Percentiles rank a stretch among this genome's conserved stretches.
Conservation (phyloP, 805 yeast species). For the Candida coleopterorum region DNA sequence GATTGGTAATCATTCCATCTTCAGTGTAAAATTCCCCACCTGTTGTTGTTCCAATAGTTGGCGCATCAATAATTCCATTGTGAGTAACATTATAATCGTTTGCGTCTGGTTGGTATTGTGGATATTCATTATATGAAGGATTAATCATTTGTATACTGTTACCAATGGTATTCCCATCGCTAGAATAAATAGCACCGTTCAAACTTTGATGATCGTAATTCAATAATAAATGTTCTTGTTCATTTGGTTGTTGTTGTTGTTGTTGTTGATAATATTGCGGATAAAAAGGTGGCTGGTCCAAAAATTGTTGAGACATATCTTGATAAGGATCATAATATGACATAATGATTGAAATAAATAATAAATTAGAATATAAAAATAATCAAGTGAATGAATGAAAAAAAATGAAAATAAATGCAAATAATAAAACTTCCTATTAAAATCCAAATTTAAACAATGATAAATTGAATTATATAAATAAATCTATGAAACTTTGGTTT, state of each 20-base stretch:
- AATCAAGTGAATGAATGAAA: background rate
- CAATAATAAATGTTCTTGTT: background rate
- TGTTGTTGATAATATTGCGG: slow-evolving; percentile 24
- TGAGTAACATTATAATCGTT: slow-evolving; percentile 10
- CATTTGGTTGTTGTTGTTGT: slow-evolving; percentile 7
- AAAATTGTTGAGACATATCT: slow-evolving; percentile 33
- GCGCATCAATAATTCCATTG: slow-evolving; percentile 6
- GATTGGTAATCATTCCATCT: slow-evolving; percentile 10
- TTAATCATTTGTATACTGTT: background rate
- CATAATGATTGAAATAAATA: slow-evolving; percentile 18
- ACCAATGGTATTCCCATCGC: background rate
- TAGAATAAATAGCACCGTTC: background rate
- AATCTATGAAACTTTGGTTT: too few species aligned
- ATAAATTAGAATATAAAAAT: background rate
- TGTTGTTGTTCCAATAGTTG: slow-evolving; percentile 12
- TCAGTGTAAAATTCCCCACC: slow-evolving; percentile 22
- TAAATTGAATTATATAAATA: too few species aligned
- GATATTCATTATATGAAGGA: slow-evolving; percentile 5
- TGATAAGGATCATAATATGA: slow-evolving; percentile 40
- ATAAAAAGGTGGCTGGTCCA: slow-evolving; percentile 31
- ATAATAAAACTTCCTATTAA: background rate
- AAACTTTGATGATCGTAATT: slow-evolving; percentile 2
- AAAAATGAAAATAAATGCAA: background rate
- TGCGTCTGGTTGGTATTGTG: slow-evolving; percentile 7
- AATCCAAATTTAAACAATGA: too few species aligned